A percentile compares a stretch with the other conserved stretches of the same genome.
phyloP scores from a whole-genome alignment of 163 green algal genomes.

The Chlorella variabilis region DNA sequence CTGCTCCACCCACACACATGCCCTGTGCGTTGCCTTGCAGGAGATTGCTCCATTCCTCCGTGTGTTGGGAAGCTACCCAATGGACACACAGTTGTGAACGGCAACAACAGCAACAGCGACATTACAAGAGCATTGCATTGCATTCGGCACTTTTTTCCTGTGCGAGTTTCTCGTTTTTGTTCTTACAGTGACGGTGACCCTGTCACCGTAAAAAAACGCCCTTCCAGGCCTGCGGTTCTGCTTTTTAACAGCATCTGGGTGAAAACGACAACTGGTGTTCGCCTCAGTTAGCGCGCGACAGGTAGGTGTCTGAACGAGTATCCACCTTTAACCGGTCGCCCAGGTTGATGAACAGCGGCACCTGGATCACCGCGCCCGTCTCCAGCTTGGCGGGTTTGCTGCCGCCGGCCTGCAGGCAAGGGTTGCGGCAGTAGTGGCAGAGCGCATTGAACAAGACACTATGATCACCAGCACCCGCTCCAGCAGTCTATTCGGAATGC shows the following conservation, averaged over 20 bases:
- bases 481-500: no score
- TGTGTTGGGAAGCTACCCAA: conserved; percentile 81
- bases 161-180: no score
- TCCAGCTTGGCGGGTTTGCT: conserved; percentile 93
- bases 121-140: no score
- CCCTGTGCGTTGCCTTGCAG: conserved; percentile 48
- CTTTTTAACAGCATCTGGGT: no score
- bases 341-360: conserved; percentile 91
- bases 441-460: no score
- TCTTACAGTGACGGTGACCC: no score
- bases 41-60: conserved; percentile 85
- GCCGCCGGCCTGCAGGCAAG: conserved; percentile 60
- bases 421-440: not conserved
- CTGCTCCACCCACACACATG: not conserved
- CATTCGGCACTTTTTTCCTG: no score
- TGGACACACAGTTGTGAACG: conserved; percentile 58
- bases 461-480: no score
- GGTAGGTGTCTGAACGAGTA: conserved; percentile 85
- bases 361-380: conserved; percentile 87
- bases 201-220: no score
- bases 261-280: no score
- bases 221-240: no score
- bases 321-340: conserved; percentile 93
- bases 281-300: conserved; percentile 64
- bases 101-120: no score